phyloP scores from a whole-genome alignment of 257 asterid species.

The Fraxinus americana region DNA sequence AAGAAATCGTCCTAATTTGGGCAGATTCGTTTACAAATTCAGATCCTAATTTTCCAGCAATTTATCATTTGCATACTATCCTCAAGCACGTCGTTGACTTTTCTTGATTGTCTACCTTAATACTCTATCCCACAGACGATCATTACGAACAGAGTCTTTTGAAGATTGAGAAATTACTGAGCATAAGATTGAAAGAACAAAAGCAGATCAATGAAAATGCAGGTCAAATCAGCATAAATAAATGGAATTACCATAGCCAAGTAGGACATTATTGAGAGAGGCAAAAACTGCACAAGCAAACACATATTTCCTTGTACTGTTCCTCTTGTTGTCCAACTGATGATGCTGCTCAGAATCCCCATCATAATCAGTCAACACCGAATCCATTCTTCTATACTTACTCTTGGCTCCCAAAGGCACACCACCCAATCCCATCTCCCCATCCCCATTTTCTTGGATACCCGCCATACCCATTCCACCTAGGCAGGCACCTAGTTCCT shows the following conservation, averaged over 20 bases:
- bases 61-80: background rate
- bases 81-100: background rate
- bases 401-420: constrained; percentile 56
- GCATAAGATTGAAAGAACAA: background rate
- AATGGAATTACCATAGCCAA: constrained; percentile 74
- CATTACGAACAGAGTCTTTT: background rate
- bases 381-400: constrained; percentile 73
- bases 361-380: constrained; percentile 40
- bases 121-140: background rate
- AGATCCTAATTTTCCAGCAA: background rate
- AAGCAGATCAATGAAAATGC: constrained; percentile 14
- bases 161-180: background rate
- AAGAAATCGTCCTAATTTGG: background rate
- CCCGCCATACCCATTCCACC: constrained; percentile 53
- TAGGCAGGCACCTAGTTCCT: background rate
- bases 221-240: background rate
- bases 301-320: constrained; percentile 69
- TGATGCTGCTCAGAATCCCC: constrained; percentile 47
- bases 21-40: background rate
- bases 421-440: constrained; percentile 45
- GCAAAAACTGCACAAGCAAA: constrained; percentile 96
- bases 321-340: constrained; percentile 55
- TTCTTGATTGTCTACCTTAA: background rate
- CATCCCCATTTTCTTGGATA: constrained; percentile 56
- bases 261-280: constrained; percentile 87